Base-by-base conservation (phyloP, 192 early-diverging fungal species). In the Geosiphon pyriformis region DNA sequence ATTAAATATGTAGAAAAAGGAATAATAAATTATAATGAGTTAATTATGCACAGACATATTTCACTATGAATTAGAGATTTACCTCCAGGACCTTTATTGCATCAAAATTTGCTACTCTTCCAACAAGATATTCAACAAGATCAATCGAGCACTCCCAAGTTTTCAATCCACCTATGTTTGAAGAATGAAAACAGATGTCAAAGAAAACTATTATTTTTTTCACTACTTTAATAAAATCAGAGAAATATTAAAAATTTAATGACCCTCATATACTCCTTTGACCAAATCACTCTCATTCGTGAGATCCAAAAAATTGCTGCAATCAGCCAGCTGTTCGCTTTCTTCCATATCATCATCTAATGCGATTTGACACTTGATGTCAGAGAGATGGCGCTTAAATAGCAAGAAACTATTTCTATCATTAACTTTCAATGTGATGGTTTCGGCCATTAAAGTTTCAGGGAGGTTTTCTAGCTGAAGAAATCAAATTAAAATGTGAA, bases 91-190 rank as follows among this genome's bases (percentile, higher is more conserved):
- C 67, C 37, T 72, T 82, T 37, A 82, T 82, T 48, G 66, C 70
- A 26, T 68, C 70, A 18, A 48, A 23, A 25, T 62, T 56, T 12
- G 70, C 61, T 20, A 67, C 69, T 25, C 83, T 72, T 20, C 74
- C 71, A 22, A 82, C 74, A 20, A 93, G 69, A 64, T 84, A 92
- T 51, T 82, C 72, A 20, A 94, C 82, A 55, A 98, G 75, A 78
- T 98, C 96, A 31, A 91, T 62, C 8, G 91, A 85, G 71, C 94
- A 95, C 70, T 98, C 96, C 96, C 96, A 98, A 0, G 96, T 98
- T 76, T 98, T 98, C 61, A 96, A 82, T 12, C 96, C 96, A 46
- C 86, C 73, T 72, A 59, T n/a, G 47, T 59, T 46, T 51, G 32
- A 59, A 15, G 2, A 12, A 26, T 27, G 30, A 27, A 18, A 4